Percentiles rank a stretch among this genome's conserved stretches.
Evolutionary conservation across 768 basidiomycete species (phyloP).

Genomic region (Hysterangium stoloniferum): DNA sequence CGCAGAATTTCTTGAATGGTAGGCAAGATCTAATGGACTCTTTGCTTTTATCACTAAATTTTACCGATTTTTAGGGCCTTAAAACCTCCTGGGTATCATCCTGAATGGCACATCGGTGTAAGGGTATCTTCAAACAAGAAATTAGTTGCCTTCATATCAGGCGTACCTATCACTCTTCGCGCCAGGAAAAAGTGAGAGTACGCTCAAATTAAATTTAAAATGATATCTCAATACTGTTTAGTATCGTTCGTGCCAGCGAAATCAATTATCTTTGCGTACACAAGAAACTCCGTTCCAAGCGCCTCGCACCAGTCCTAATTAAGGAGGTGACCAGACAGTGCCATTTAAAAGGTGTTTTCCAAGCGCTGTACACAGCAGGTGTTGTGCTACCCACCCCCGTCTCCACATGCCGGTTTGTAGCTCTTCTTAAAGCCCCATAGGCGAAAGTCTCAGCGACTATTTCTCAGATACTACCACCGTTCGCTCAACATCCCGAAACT

Average conservation of each 20-base stretch:
- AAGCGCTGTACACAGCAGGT: slow-evolving; percentile 96
- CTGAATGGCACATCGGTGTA: slow-evolving; percentile 95
- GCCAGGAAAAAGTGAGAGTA: slow-evolving; percentile 70
- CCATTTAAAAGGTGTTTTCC: slow-evolving; percentile 84
- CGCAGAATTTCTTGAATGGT: slow-evolving; percentile 92
- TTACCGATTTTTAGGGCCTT: slow-evolving; percentile 59
- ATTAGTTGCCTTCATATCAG: slow-evolving; percentile 94
- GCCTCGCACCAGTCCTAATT: slow-evolving; percentile 91
- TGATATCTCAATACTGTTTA: slow-evolving; percentile 24
- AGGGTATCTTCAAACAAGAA: slow-evolving; percentile 86
- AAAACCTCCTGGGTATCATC: slow-evolving; percentile 85
- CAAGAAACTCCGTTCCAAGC: slow-evolving; percentile 94
- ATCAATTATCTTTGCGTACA: slow-evolving; percentile 98
- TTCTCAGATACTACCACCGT: slow-evolving; percentile 79
- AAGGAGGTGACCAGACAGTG: slow-evolving; percentile 95
- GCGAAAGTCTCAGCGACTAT: slow-evolving; percentile 1
- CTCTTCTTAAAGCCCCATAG: not conserved
- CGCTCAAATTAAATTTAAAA: not conserved
- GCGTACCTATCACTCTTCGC: slow-evolving; percentile 79
- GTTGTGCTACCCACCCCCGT: slow-evolving; percentile 91
- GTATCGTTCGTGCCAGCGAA: slow-evolving; percentile 68
- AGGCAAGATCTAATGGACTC: slow-evolving; percentile 11
- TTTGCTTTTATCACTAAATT: not conserved
- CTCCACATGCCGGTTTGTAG: slow-evolving; percentile 64
- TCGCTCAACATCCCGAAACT: slow-evolving; percentile 88